Percentiles rank a stretch among this genome's conserved stretches.
Evolutionary conservation across 805 yeast genomes (phyloP).

Genomic region (Yarrowia deformans): DNA sequence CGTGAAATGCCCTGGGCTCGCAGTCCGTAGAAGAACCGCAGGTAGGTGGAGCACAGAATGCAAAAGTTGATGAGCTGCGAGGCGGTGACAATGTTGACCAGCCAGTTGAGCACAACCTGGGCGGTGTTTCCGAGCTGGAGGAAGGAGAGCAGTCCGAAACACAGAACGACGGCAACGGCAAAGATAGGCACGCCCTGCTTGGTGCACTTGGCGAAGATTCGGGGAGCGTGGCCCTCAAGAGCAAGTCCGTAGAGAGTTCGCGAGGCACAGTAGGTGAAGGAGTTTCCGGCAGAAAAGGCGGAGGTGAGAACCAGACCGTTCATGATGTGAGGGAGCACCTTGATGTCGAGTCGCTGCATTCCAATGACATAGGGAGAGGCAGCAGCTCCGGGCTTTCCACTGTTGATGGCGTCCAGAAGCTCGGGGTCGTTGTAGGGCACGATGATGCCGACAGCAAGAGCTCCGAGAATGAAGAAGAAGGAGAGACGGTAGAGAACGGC

Average conservation of each 20-base stretch:
- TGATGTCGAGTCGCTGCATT: slow-evolving; percentile 68
- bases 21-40: slow-evolving; percentile 68
- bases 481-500: slow-evolving; percentile 74
- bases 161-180: slow-evolving; percentile 56
- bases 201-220: slow-evolving; percentile 65
- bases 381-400: slow-evolving; percentile 75
- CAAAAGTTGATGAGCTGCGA: slow-evolving; percentile 71
- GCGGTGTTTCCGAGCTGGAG: slow-evolving; percentile 67
- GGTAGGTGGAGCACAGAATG: slow-evolving; percentile 63
- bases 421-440: slow-evolving; percentile 73
- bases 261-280: slow-evolving; percentile 76
- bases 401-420: slow-evolving; percentile 63
- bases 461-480: slow-evolving; percentile 73
- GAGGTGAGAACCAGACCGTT: slow-evolving; percentile 78
- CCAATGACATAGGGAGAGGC: slow-evolving; percentile 86
- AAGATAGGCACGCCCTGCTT: slow-evolving; percentile 73
- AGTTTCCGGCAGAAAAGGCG: slow-evolving; percentile 84
- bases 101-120: slow-evolving; percentile 72
- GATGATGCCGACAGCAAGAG: slow-evolving; percentile 78
- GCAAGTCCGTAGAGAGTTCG: slow-evolving; percentile 75
- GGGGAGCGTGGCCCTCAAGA: slow-evolving; percentile 75
- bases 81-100: slow-evolving; percentile 64
- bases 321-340: slow-evolving; percentile 74
- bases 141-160: slow-evolving; percentile 71
- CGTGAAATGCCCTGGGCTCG: slow-evolving; percentile 61